Conservation (phyloP, 73 alveolate species). For the Stentor roeselii region DNA sequence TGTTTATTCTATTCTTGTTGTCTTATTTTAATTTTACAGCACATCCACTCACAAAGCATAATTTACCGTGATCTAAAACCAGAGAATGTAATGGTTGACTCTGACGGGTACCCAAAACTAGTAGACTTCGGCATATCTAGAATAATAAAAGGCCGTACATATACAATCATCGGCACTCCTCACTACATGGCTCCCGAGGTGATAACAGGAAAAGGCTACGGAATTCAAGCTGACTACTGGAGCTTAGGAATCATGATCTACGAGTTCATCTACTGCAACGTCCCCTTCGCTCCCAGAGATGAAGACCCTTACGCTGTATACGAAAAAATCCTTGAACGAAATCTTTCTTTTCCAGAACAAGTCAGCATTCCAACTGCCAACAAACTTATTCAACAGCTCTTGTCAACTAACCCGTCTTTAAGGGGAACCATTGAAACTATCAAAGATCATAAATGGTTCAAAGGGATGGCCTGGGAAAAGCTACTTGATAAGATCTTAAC, state of each 20-base stretch:
- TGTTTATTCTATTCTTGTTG: slow-evolving; percentile 18
- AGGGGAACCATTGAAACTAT: slow-evolving; percentile 1
- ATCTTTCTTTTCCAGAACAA: neutral
- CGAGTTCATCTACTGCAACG: slow-evolving; percentile 24
- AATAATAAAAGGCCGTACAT: slow-evolving; percentile 23
- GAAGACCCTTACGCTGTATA: slow-evolving; percentile 28
- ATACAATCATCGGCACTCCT: slow-evolving; percentile 39
- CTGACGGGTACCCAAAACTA: slow-evolving; percentile 38
- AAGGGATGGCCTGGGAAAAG: slow-evolving; percentile 5
- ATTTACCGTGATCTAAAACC: slow-evolving; percentile 39
- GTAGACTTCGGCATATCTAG: slow-evolving; percentile 37
- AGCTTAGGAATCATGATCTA: slow-evolving; percentile 32
- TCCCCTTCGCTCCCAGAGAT: slow-evolving; percentile 29
- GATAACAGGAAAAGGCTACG: slow-evolving; percentile 35
- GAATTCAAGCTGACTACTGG: slow-evolving; percentile 42
- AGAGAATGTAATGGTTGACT: slow-evolving; percentile 44
- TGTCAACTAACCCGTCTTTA: neutral
- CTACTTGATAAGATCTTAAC: neutral
- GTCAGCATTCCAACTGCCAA: neutral
- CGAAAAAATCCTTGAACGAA: slow-evolving; percentile 15
- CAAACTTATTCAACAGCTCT: neutral
- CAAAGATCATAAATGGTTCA: slow-evolving; percentile 2
- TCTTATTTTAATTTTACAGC: slow-evolving; percentile 15
- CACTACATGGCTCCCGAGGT: slow-evolving; percentile 43
- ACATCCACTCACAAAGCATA: neutral